phyloP scores from a whole-genome alignment of 2,329 filamentous ascomycete species.

The Clarireedia hainanense region DNA sequence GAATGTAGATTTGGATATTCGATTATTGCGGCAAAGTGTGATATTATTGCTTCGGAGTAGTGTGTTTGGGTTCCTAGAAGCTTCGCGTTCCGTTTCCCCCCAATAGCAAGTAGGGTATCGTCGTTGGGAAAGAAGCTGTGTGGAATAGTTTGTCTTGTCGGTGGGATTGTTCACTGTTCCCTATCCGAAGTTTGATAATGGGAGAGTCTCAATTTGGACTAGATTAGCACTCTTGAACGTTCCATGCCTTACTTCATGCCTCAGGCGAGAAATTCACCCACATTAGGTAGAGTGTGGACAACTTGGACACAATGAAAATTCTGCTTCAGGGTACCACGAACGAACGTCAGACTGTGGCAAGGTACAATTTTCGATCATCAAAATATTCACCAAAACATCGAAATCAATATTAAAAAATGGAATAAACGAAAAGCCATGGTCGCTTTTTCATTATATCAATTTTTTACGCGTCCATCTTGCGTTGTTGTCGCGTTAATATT shows the following conservation, averaged over 20 bases:
- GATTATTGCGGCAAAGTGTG: not conserved
- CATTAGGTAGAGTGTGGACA: constrained; percentile 9
- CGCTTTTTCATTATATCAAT: constrained; percentile 12
- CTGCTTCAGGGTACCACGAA: constrained; percentile 6
- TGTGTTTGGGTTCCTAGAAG: not conserved
- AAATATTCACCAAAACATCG: constrained; percentile 20
- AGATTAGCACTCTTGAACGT: not conserved
- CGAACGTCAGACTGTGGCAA: constrained; percentile 9
- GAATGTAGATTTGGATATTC: not conserved
- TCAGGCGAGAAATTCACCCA: constrained; percentile 3
- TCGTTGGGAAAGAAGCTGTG: not conserved
- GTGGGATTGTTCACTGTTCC: not conserved
- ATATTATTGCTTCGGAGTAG: not conserved
- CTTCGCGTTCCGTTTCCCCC: not conserved
- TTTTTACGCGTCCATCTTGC: constrained; percentile 23
- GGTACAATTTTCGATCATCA: constrained; percentile 18
- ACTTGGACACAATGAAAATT: constrained; percentile 9
- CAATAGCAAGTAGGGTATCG: not conserved
- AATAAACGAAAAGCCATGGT: constrained; percentile 23
- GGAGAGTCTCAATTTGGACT: not conserved
- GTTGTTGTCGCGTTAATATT: constrained; percentile 10
- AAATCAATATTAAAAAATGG: constrained; percentile 16
- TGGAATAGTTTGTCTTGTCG: not conserved
- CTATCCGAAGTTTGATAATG: constrained; percentile 4
- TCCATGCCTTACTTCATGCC: not conserved